Conservation (phyloP, 306 rosid species). For the Cucurbita argyrosperma region DNA sequence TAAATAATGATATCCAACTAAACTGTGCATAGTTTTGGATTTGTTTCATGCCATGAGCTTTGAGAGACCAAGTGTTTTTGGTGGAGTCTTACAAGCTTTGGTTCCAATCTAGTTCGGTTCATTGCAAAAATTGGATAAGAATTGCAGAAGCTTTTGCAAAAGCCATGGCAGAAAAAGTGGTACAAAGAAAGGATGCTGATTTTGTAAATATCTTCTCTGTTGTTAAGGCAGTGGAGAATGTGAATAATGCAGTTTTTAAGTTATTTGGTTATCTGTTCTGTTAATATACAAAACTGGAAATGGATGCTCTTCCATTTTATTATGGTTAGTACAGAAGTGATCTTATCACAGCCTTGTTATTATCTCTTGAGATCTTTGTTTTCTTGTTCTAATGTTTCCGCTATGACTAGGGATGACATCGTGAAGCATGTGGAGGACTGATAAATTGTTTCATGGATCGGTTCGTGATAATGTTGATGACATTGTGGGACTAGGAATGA, state of each 20-base stretch:
- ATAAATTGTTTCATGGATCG: no score
- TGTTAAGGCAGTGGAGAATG: not conserved
- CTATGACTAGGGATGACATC: no score
- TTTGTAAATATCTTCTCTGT: constrained; percentile 8
- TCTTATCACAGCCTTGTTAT: not conserved
- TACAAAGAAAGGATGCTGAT: not conserved
- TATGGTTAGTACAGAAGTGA: not conserved
- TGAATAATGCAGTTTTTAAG: constrained; percentile 1
- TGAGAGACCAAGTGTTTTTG: not conserved
- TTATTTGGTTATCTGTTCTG: not conserved
- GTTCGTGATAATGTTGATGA: no score
- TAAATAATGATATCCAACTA: constrained; percentile 1
- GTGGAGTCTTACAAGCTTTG: constrained; percentile 1
- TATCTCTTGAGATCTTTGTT: not conserved
- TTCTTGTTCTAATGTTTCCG: not conserved
- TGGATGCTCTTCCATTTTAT: not conserved
- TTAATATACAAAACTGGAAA: not conserved
- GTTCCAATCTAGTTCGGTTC: not conserved
- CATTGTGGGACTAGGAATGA: no score
- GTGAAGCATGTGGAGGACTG: no score
- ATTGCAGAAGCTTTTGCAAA: not conserved
- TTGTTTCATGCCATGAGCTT: constrained; percentile 2
- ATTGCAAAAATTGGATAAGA: not conserved
- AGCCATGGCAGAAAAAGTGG: not conserved
- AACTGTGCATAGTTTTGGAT: constrained; percentile 9